Conservation (phyloP, 208 protist genomes). For the Trypanosomatidae sp. region DNA sequence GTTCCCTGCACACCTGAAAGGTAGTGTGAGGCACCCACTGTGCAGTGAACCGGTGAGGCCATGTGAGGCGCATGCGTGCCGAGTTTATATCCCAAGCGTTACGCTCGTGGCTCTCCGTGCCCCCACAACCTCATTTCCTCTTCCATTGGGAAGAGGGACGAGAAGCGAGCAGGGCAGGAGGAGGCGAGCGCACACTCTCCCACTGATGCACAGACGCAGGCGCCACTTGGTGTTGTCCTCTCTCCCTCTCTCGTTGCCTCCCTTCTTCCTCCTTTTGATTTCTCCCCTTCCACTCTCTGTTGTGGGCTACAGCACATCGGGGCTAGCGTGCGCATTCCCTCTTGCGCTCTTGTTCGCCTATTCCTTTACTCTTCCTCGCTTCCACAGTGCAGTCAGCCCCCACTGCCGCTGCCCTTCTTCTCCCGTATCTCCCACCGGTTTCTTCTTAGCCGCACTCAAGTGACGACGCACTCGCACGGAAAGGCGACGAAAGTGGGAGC, state of each 20-base stretch:
- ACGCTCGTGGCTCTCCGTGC: background rate
- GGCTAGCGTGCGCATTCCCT: background rate
- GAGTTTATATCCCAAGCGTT: background rate
- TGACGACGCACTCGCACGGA: background rate
- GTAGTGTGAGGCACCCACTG: background rate
- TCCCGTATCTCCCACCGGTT: background rate
- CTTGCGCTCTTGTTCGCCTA: background rate
- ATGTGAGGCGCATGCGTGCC: background rate
- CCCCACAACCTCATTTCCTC: too few relatives aligned
- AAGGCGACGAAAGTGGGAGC: background rate
- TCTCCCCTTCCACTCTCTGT: background rate
- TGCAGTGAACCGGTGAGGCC: background rate
- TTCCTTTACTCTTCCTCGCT: background rate
- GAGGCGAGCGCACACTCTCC: background rate
- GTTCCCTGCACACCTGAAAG: background rate
- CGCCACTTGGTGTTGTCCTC: background rate
- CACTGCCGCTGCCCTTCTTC: background rate
- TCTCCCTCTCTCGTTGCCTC: background rate
- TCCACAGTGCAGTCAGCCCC: background rate
- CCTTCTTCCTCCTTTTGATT: background rate
- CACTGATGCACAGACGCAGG: background rate
- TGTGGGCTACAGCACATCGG: background rate
- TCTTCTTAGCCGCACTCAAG: background rate
- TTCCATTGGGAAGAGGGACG: background rate
- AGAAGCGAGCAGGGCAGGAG: background rate